phyloP scores from a whole-genome alignment of 2,329 filamentous ascomycete species.

The Talaromyces sp. region DNA sequence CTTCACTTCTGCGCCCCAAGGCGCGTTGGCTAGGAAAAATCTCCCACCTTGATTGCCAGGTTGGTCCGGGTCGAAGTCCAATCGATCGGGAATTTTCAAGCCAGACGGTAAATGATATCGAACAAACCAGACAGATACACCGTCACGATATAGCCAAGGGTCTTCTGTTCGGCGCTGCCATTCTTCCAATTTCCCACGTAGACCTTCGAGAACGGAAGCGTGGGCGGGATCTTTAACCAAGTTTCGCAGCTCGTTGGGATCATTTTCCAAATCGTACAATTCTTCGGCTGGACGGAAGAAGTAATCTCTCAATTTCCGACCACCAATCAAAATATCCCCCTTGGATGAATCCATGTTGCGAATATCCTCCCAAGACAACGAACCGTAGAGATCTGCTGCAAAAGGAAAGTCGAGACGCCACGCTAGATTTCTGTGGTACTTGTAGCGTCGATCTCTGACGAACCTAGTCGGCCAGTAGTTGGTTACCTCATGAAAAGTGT shows the following conservation, averaged over 20 bases:
- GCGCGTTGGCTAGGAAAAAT: neutral
- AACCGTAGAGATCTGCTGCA: slow-evolving; percentile 46
- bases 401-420: slow-evolving; percentile 52
- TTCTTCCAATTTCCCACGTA: slow-evolving; percentile 32
- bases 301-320: slow-evolving; percentile 42
- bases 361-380: slow-evolving; percentile 45
- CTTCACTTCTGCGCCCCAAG: slow-evolving; percentile 9
- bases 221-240: slow-evolving; percentile 37
- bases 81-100: slow-evolving; percentile 21
- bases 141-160: slow-evolving; percentile 34
- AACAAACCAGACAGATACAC: slow-evolving; percentile 15
- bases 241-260: slow-evolving; percentile 48
- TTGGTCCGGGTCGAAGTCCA: slow-evolving; percentile 22
- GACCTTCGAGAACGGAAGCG: slow-evolving; percentile 28
- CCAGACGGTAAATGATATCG: slow-evolving; percentile 14
- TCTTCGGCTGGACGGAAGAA: slow-evolving; percentile 47
- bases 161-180: slow-evolving; percentile 37
- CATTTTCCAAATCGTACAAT: slow-evolving; percentile 47
- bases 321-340: slow-evolving; percentile 37
- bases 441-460: slow-evolving; percentile 43
- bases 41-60: neutral
- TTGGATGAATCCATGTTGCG: slow-evolving; percentile 33
- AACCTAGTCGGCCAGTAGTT: slow-evolving; percentile 53
- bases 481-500: slow-evolving; percentile 52
- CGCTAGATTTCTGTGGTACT: slow-evolving; percentile 53